Evolutionary conservation across 495 filamentous ascomycete species (phyloP), one percentile per base, ranked within the genome.

Genomic region (Neurospora pannonica): DNA sequence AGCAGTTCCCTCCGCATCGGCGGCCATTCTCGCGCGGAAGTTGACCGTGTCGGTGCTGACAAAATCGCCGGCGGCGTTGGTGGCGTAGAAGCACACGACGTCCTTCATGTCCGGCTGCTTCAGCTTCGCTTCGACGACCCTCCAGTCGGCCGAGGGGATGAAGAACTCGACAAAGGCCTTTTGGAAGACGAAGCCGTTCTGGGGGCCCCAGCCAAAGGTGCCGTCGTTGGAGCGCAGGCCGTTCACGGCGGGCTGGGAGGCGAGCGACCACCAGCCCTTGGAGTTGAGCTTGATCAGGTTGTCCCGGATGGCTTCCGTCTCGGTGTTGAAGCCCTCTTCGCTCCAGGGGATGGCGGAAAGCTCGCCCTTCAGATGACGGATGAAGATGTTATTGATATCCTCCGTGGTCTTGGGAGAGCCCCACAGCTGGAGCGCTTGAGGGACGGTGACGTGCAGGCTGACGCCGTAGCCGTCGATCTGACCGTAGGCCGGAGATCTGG

Each of bases 131-230:
- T 89, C 87, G 17, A 98, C 84, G 37, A 79, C 80, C 19, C 84
- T 80, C 90, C 93, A 98, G 81, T 94, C 92, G 0, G 83, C 78
- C 4, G 83, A 81, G 0, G 95, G 90, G 60, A 95, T 82, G 85
- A 98, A 98, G 84, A 98, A 93, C 82, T 99, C 96, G 46, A 99
- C 94, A 80, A 99, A 99, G 0, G 96, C 91, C 82, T 99, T 99
- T 78, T 99, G 96, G 86, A 97, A 99, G 71, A 98, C 94, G 81
- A 97, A 98, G 3, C 96, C 96, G 75, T 94, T 90, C 48, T 88
- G 89, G 0, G 96, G 96, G 15, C 96, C 96, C 96, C 96, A 99
- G 73, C 96, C 96, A 81, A 97, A 97, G 71, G 92, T 86, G n/a
- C 86, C 81, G 81, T 99, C 89, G 72, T 88, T 87, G 74, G 90